These are phyloP conservation scores for Annulohypoxylon stygium DNA, from an alignment of 495 filamentous ascomycete genomes.

Conservation along the genomic window DNA sequence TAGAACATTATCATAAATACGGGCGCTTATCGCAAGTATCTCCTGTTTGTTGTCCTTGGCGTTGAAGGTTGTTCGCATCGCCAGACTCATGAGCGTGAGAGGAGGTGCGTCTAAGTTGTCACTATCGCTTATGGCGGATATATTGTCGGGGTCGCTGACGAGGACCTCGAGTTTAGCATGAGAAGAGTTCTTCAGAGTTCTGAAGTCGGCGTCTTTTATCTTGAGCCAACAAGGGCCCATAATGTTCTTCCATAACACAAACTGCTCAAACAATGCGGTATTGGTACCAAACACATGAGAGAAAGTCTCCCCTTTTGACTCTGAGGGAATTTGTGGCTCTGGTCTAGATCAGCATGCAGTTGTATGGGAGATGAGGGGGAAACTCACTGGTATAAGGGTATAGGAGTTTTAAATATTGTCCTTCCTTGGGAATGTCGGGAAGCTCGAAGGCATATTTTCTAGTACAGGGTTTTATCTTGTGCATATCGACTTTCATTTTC, in stretches of 20 bases:
- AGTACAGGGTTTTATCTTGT: conserved; percentile 91
- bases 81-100: conserved; percentile 92
- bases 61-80: conserved; percentile 88
- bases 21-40: conserved; percentile 87
- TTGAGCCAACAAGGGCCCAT: conserved; percentile 98
- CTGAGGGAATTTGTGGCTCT: conserved; percentile 72
- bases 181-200: conserved; percentile 87
- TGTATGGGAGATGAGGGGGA: not conserved
- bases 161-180: conserved; percentile 97
- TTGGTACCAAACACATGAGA: conserved; percentile 95
- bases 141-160: conserved; percentile 78
- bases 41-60: conserved; percentile 96
- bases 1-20: conserved; percentile 91
- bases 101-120: conserved; percentile 86
- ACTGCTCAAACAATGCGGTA: conserved; percentile 95
- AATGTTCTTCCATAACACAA: conserved; percentile 96
- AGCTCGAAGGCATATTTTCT: conserved; percentile 98
- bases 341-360: conserved; percentile 41
- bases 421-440: conserved; percentile 85
- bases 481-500: conserved; percentile 81
- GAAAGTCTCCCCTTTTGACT: conserved; percentile 84
- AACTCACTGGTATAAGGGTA: conserved; percentile 82
- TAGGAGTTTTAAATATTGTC: conserved; percentile 90
- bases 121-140: conserved; percentile 76
- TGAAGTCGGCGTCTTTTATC: conserved; percentile 86